Conservation (phyloP, 345 rosid genomes). For the Schrenkiella parvula region DNA sequence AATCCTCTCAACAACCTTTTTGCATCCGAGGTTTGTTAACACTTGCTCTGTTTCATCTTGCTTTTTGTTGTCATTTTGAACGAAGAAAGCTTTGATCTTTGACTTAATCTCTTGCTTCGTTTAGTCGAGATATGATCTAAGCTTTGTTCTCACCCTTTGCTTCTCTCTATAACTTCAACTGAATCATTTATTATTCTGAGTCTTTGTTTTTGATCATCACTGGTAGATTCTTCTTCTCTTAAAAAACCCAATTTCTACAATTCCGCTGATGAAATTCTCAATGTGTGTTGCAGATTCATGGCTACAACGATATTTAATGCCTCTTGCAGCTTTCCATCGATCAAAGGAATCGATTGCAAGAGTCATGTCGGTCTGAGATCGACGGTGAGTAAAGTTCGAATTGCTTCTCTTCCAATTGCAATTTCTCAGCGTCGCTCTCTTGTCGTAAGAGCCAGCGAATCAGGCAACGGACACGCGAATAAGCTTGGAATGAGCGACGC, state of each 20-base stretch:
- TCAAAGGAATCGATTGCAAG: constrained; percentile 29
- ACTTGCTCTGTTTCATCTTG: neutral
- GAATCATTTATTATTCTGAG: neutral
- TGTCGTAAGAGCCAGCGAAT: constrained; percentile 43
- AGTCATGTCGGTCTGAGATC: constrained; percentile 31
- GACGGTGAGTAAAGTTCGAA: constrained; percentile 9
- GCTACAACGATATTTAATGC: constrained; percentile 36
- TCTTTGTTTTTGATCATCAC: neutral
- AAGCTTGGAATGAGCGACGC: constrained; percentile 62
- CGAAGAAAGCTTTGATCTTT: neutral
- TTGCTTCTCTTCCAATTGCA: constrained; percentile 25
- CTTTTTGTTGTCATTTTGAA: neutral
- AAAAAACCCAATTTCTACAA: neutral
- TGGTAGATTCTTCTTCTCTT: neutral
- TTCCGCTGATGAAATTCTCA: neutral
- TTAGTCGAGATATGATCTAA: neutral
- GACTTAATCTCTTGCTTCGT: neutral
- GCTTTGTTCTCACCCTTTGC: neutral
- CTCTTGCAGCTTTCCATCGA: constrained; percentile 30
- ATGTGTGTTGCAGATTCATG: constrained; percentile 30
- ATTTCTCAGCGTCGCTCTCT: constrained; percentile 19
- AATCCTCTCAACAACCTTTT: neutral
- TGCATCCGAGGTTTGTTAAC: neutral
- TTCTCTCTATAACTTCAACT: neutral
- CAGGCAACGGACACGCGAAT: constrained; percentile 36